Evolutionary conservation across 1,139 yeast genomes (phyloP), one percentile per base, ranked within the genome.

Genomic region (Saccharomyces uvarum): DNA sequence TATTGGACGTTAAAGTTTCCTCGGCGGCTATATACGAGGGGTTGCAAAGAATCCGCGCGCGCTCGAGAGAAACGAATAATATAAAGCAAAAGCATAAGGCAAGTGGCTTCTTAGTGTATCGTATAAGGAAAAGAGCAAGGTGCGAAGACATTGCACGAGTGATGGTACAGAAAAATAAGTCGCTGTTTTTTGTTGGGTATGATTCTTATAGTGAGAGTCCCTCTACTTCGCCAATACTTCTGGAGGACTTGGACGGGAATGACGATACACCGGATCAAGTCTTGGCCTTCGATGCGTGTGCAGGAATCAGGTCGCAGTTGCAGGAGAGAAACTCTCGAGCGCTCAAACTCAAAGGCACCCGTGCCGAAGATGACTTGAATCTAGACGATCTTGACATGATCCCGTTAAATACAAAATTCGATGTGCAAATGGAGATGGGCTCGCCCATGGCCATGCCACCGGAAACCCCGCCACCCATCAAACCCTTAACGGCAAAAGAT

Each of bases 311-410:
- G 26, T 38, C 44, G 11, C 44, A 38, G 19, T n/a, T 24, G 9
- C 44, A 24, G 19, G 44, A 19, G 32, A 19, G n/a, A 21, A 19
- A 8, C 14, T 26, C 32, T 19, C 16, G 24, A 16, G 47, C 14
- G n/a, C 5, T 9, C 5, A 26, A 7, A 13, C 11, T 16, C 49
- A 13, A 21, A 6, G n/a, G 14, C 11, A 11, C 24, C 29, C n/a
- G 16, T 28, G 19, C 26, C 31, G 48, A n/a, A 8, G 11, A 5
- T 11, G 42, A 27, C 14, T 32, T 49, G n/a, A 42, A 54, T 5
- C 16, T 57, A 9, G 60, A 57, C 50, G 60, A 56, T 49, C 29
- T 55, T n/a, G 60, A 57, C 44, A 54, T 56, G 55, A 31, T 56
- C 3, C 42, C 56, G 2, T 38, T 57, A 19, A 14, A 27, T 3